Evolutionary conservation across 495 filamentous ascomycete genomes (phyloP), one percentile per base, ranked within the genome.

Genomic region (Chlorociboria aeruginascens): DNA sequence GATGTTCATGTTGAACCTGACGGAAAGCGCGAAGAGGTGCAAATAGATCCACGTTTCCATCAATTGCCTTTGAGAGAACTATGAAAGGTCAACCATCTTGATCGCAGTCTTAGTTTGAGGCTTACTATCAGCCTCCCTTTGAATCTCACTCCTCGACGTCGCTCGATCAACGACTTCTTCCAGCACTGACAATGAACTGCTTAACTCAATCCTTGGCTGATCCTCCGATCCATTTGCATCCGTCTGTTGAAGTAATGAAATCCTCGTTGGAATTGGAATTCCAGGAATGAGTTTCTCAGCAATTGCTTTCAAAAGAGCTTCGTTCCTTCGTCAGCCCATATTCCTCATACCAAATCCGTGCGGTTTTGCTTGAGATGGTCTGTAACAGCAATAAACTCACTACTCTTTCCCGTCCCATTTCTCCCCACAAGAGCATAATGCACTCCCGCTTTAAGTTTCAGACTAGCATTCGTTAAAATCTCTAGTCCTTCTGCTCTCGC

Each of bases 371-470:
- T 16, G 10, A 12, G 16, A 29, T 14, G 25, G 0, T 7, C 10
- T 30, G 6, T 2, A 8, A 25, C 20, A 33, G 12, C 9, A 13
- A 8, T 8, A 36, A 17, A 54, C 76, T 63, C 57, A 85, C 81
- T 92, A 13, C 81, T 85, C 61, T 92, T 92, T 6, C 86, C 86
- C 3, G 77, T 77, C 1, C 86, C 86, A 67, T 92, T 92, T 17
- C 83, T 69, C 0, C 85, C 85, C 16, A 89, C 65, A 8, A 92
- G 62, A 0, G 81, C 85, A 67, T 89, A 89, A 41, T 80, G 72
- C 25, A 76, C 65, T 0, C 84, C 83, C 9, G 73, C 73, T 57
- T 86, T 83, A 20, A 92, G 66, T 33, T 77, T 75, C 30, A 89
- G 63, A 41, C 79, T 77, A 1, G 77, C 82, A 66, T 83, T 76